Evolutionary conservation across 1,139 yeast species (phyloP), one percentile per base, ranked within the genome.

Genomic region (Blastobotrys persicus): DNA sequence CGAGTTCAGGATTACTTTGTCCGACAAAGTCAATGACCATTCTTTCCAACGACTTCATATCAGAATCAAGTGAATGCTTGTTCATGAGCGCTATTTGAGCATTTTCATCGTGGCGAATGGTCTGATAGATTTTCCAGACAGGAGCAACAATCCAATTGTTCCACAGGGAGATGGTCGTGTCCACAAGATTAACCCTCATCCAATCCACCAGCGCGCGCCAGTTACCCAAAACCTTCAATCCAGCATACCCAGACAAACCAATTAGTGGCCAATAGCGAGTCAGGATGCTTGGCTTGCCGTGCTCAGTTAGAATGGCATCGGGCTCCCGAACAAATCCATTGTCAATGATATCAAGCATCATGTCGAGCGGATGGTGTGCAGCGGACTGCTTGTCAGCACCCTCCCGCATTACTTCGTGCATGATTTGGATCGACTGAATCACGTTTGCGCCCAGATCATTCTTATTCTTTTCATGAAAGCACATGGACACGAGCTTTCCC

Each of bases 101-200:
- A 45, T 75, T 73, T 31, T 82, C 83, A 63, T 91, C 97, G 64
- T 88, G 94, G 49, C 95, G 77, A 20, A 92, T 82, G 0, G 95
- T 88, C 46, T 80, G 77, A 57, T 88, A 70, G 61, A 92, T 84
- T 58, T 86, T 84, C 44, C 73, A 72, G n/a, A 87, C 63, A 1
- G 98, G 98, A 46, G 78, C 78, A 28, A 88, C 70, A 2, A 92
- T 76, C 97, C 98, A 91, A 65, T 91, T 88, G 37, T 73, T 70
- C 72, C 83, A 79, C 57, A 91, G 83, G 1, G 94, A 88, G 40
- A 65, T 62, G 1, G 75, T 62, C 0, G 95, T 85, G 33, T 83
- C 88, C 19, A 82, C 66, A 2, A 87, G 66, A 52, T 84, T 83
- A 42, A 71, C 70, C 51, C 73, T 71, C 45, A 81, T 54, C 85